phyloP scores from a whole-genome alignment of 345 rosid species.

The Syzygium grande region DNA sequence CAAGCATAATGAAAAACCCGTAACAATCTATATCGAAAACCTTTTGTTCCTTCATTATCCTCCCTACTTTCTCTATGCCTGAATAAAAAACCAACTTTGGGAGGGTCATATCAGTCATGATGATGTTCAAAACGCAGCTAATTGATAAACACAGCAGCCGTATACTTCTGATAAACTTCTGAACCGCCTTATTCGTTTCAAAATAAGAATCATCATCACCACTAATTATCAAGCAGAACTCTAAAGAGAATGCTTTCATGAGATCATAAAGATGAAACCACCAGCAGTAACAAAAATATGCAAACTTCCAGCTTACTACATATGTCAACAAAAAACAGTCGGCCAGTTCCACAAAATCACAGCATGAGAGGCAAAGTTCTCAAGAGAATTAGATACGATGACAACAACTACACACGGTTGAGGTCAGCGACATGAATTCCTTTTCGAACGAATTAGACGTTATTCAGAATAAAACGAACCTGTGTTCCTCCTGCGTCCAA shows the following conservation, averaged over 20 bases:
- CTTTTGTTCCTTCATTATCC: not conserved
- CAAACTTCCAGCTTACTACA: not conserved
- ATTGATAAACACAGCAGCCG: not conserved
- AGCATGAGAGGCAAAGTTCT: not conserved
- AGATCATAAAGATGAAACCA: not conserved
- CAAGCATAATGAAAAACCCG: not conserved
- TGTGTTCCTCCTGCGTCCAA: slow-evolving; percentile 98
- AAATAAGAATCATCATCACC: not conserved
- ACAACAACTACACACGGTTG: not conserved
- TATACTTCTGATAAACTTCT: not conserved
- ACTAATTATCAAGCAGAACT: not conserved
- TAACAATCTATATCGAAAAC: not conserved
- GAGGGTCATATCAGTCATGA: not conserved
- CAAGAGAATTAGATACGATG: not conserved
- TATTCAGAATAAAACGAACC: slow-evolving; percentile 22
- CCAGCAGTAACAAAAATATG: not conserved
- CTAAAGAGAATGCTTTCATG: not conserved
- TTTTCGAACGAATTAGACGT: not conserved
- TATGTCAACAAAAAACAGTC: not conserved
- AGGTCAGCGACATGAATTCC: not conserved
- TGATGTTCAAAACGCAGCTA: not conserved
- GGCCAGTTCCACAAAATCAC: not conserved
- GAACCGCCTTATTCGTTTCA: not conserved
- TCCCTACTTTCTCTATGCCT: not conserved
- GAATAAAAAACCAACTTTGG: not conserved